phyloP scores from a whole-genome alignment of 129 eudicot species.

The sunflower (Helianthus annuus) region HanXRQr2.0-SUNRISE NC_035439.2:144303121-144303620 shows the following conservation, averaged over 20 bases:
- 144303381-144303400: background rate
- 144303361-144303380: background rate
- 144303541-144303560: too few species aligned
- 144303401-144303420: background rate
- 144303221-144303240: slow-evolving; percentile 57
- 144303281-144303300: slow-evolving; percentile 52
- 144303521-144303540: too few species aligned
- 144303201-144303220: slow-evolving; percentile 46
- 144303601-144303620: too few species aligned
- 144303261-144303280: slow-evolving; percentile 58
- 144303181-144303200: slow-evolving; percentile 56
- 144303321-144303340: background rate
- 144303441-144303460: too few species aligned
- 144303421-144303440: background rate
- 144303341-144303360: background rate
- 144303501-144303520: too few species aligned
- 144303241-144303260: slow-evolving; percentile 55
- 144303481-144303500: too few species aligned
- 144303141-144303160: slow-evolving; percentile 47
- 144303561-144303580: too few species aligned
- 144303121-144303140: slow-evolving; percentile 56
- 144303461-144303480: too few species aligned
- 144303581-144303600: too few species aligned
- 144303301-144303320: background rate
- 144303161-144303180: slow-evolving; percentile 47